A percentile compares a stretch with the other conserved stretches of the same genome.
Evolutionary conservation across 2,329 filamentous ascomycete species (phyloP).

Genomic region (Graphiopsis chlorocephala): DNA sequence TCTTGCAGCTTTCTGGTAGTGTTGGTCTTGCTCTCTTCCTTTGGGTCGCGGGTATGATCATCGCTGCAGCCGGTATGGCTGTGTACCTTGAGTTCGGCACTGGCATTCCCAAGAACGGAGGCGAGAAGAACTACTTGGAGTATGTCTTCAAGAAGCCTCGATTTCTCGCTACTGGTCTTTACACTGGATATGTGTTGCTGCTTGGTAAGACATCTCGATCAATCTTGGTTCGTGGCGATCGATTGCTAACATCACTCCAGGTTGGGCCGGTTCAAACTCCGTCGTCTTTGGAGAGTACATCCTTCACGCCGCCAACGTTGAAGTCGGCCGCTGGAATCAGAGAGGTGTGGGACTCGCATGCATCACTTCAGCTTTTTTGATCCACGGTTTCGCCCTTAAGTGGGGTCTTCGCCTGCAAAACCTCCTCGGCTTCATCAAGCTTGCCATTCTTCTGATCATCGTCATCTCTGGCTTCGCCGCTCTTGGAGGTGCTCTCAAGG

Average conservation of each 20-base stretch:
- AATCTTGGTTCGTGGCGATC: constrained; percentile 14
- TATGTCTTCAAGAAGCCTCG: constrained; percentile 60
- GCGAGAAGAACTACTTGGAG: constrained; percentile 67
- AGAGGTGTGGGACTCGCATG: constrained; percentile 65
- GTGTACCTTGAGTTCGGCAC: constrained; percentile 67
- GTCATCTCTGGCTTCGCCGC: constrained; percentile 61
- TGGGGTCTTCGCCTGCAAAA: constrained; percentile 69
- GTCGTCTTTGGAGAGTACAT: constrained; percentile 71
- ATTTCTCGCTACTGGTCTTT: constrained; percentile 61
- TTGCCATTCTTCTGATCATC: constrained; percentile 64
- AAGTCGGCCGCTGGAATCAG: constrained; percentile 66
- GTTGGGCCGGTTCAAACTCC: constrained; percentile 64
- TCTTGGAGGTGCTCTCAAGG: constrained; percentile 58
- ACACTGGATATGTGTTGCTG: constrained; percentile 60
- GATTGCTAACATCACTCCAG: constrained; percentile 10
- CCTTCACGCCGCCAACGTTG: constrained; percentile 60
- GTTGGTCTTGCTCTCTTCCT: constrained; percentile 62
- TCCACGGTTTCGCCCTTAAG: constrained; percentile 62
- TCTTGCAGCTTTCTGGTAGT: constrained; percentile 57
- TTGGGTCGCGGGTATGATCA: constrained; percentile 62
- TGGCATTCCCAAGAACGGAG: constrained; percentile 62
- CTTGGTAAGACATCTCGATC: constrained; percentile 43
- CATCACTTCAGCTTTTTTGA: constrained; percentile 62
- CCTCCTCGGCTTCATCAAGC: constrained; percentile 62
- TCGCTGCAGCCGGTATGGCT: constrained; percentile 61